Base-by-base conservation (phyloP, 352 stramenopile species). In the Globisporangium spinosum region DNA sequence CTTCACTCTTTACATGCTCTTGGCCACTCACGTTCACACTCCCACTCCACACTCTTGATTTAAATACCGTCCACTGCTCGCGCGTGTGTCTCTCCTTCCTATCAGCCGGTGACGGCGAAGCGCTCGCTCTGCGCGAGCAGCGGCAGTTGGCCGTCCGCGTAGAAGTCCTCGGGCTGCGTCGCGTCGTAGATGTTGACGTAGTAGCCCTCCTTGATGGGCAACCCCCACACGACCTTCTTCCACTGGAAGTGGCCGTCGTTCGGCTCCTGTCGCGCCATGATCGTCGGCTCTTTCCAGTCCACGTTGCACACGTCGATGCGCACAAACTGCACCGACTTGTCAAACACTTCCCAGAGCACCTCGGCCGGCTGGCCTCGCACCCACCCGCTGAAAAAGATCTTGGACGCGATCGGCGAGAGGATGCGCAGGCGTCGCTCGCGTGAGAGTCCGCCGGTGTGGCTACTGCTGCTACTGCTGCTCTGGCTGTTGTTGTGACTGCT, bases 151-250 rank as follows among this genome's bases (percentile, higher is more conserved):
- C 54, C 54, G 55, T 80, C 74, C 6, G 29, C 22, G 59, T 75
- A 72, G 67, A 86, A 71, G 62, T 87, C 77, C 61, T 66, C 61
- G 2, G 64, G 64, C 17, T 62, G 54, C 51, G 82, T 89, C 57
- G 85, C 83, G 72, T 90, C 86, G 77, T 94, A 95, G 73, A 94
- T 89, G 75, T 94, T 94, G 62, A 95, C 78, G 77, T 91, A 95
- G 77, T 95, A 95, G 66, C 83, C 84, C 60, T 90, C 83, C 45
- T 76, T 82, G 66, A 93, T 95, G 15, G 87, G 87, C 84, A 95
- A 88, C 64, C 87, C 87, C 87, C 87, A 95, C 56, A 92, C 89
- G 60, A 95, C 87, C 34, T 82, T 81, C 40, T 78, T 82, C 87
- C 87, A 95, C 58, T 83, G 73, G 68, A 86, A 91, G 22, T 69